Evolutionary conservation across 345 rosid genomes (phyloP).

Genomic region (Murraya koenigii): DNA sequence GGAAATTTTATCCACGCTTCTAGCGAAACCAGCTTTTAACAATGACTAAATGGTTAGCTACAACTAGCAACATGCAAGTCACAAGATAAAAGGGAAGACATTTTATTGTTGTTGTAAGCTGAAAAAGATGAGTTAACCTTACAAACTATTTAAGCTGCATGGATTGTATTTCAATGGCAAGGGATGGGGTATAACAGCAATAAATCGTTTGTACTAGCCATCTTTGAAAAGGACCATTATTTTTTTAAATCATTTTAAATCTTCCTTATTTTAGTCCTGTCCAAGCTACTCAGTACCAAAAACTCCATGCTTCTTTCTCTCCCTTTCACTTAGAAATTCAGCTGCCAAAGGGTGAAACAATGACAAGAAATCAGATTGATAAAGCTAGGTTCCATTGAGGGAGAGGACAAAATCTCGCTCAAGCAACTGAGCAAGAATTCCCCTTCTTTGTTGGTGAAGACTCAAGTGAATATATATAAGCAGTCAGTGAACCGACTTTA

Average conservation of each 20-base stretch:
- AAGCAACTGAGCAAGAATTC: no score
- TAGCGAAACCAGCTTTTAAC: no score
- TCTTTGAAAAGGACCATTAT: not conserved
- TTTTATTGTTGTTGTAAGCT: not conserved
- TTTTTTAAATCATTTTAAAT: no score
- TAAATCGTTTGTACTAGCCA: not conserved
- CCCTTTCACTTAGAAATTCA: not conserved
- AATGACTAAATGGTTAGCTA: not conserved
- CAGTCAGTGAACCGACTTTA: no score
- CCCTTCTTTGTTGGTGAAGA: no score
- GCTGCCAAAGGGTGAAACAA: no score
- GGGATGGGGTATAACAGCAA: not conserved
- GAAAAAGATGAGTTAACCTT: not conserved
- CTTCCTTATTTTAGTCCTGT: not conserved
- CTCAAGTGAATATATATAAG: no score
- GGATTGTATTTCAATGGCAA: not conserved
- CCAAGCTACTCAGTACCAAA: not conserved
- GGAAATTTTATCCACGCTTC: no score
- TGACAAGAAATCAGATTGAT: no score
- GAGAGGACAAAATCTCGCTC: no score
- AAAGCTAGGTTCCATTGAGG: no score
- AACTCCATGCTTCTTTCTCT: not conserved
- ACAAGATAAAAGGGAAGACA: not conserved
- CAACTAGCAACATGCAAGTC: not conserved
- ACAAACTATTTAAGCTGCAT: not conserved